phyloP scores from a whole-genome alignment of 805 yeast species.

The Nakazawaea molendinolei region DNA sequence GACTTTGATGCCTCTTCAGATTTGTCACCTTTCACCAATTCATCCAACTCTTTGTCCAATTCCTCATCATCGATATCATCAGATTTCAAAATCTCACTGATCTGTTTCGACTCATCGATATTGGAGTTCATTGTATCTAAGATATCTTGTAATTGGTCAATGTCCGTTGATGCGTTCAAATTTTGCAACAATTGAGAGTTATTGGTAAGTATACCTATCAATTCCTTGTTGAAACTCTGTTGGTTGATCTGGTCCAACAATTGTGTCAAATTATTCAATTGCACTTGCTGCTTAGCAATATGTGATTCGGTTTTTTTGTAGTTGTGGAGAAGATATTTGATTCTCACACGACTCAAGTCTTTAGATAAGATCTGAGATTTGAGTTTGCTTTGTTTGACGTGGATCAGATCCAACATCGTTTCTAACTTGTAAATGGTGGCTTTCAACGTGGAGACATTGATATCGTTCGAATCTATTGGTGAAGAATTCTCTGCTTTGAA shows the following conservation, averaged over 20 bases:
- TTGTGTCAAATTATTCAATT: constrained; percentile 5
- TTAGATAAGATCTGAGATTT: neutral
- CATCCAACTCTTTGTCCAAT: constrained; percentile 6
- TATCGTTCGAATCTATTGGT: constrained; percentile 6
- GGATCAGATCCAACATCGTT: neutral
- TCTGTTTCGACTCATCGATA: constrained; percentile 5
- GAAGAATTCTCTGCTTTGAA: neutral
- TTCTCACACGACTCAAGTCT: neutral
- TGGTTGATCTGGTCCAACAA: constrained; percentile 10
- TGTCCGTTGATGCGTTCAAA: constrained; percentile 4
- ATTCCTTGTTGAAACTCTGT: constrained; percentile 7
- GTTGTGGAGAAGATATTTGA: neutral
- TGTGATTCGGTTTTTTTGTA: constrained; percentile 4
- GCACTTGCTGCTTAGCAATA: constrained; percentile 1
- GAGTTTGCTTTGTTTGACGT: neutral
- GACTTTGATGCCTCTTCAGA: constrained; percentile 5
- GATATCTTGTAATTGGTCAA: constrained; percentile 5
- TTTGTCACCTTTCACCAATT: neutral
- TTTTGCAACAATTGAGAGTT: constrained; percentile 6
- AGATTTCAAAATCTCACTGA: constrained; percentile 4
- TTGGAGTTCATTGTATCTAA: constrained; percentile 9
- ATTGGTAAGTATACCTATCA: constrained; percentile 2
- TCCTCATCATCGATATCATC: constrained; percentile 4
- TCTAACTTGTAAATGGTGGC: neutral
- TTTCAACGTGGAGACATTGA: constrained; percentile 1